Evolutionary conservation across 306 rosid genomes (phyloP).

Genomic region (Gillenia trifoliata): DNA sequence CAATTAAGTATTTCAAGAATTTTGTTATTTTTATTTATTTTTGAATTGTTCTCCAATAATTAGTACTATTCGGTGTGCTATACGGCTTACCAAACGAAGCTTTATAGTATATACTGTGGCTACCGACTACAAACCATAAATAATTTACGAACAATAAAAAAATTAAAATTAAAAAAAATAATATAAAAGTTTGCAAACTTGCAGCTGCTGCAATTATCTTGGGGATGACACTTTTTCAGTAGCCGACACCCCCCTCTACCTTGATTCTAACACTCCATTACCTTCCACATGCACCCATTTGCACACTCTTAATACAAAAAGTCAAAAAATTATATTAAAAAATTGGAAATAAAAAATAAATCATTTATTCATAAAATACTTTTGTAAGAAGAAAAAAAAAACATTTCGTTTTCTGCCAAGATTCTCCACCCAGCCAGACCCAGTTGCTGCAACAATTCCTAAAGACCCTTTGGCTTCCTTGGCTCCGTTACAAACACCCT

Average conservation of each 20-base stretch:
- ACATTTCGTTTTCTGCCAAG: conserved; percentile 11
- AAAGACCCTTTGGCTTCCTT: not conserved
- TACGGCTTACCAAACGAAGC: too few species aligned
- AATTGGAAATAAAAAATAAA: not conserved
- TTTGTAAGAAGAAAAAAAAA: not conserved
- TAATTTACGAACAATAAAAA: too few species aligned
- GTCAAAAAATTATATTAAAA: not conserved
- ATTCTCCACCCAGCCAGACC: conserved; percentile 6
- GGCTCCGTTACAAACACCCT: not conserved
- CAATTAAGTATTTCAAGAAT: too few species aligned
- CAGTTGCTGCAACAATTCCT: conserved; percentile 13
- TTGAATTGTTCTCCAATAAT: too few species aligned
- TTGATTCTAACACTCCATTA: conserved; percentile 26
- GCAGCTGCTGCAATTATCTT: not conserved
- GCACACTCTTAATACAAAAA: not conserved
- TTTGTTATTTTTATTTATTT: too few species aligned
- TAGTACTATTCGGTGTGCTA: too few species aligned
- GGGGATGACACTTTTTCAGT: conserved; percentile 26
- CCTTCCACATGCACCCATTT: conserved; percentile 50
- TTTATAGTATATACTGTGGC: too few species aligned
- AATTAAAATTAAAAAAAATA: not conserved
- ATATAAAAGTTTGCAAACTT: not conserved
- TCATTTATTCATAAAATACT: not conserved
- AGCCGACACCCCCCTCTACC: conserved; percentile 55
- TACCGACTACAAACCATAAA: too few species aligned